A percentile compares a stretch with the other conserved stretches of the same genome.
Conservation (phyloP, 805 yeast species). For the Isabelozyma pseudorhagii region DNA sequence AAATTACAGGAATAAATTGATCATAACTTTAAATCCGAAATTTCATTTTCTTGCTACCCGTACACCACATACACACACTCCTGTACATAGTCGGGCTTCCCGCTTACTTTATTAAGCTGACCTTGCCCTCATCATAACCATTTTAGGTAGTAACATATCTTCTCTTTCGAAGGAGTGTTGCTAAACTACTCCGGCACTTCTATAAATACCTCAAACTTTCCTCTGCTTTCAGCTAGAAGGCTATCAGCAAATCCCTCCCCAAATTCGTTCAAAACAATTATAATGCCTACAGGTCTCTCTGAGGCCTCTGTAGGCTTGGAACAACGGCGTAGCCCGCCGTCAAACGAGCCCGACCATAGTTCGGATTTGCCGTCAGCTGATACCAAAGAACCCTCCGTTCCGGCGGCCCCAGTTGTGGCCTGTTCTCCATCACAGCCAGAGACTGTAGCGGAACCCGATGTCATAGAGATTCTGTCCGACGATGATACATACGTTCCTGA, state of each 20-base stretch:
- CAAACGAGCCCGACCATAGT: background rate
- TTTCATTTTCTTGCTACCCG: background rate
- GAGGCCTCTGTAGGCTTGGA: background rate
- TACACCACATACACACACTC: background rate
- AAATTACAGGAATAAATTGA: no score
- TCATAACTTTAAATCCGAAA: no score
- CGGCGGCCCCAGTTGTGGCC: background rate
- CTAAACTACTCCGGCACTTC: no score
- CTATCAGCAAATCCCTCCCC: no score
- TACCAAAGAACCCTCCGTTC: background rate
- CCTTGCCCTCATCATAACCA: background rate
- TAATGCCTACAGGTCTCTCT: background rate
- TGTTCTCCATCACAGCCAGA: background rate
- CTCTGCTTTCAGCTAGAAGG: no score
- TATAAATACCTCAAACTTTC: no score
- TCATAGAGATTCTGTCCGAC: slow-evolving; percentile 12
- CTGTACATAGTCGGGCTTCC: background rate
- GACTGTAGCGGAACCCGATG: slow-evolving; percentile 1
- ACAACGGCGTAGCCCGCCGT: background rate
- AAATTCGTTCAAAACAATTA: no score
- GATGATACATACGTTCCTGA: slow-evolving; percentile 16
- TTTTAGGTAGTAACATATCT: background rate
- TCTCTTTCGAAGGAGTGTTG: no score
- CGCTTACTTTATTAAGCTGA: background rate
- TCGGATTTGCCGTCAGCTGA: background rate